Conservation (phyloP, 2,329 filamentous ascomycete genomes). For the Neocucurbitaria cava region DNA sequence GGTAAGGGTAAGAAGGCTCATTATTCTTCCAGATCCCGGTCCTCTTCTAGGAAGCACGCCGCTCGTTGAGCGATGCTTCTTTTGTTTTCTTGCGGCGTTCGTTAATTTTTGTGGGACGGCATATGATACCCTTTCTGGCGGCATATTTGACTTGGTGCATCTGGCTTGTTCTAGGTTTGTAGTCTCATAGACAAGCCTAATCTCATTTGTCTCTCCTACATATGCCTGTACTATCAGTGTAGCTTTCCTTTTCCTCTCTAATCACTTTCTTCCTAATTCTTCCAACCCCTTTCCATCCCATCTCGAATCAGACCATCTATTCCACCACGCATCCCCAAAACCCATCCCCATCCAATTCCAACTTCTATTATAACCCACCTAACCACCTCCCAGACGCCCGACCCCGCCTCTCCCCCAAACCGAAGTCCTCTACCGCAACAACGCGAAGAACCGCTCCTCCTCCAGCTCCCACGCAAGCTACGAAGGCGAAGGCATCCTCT, state of each 20-base stretch:
- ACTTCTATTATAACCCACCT: neutral
- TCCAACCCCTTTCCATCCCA: neutral
- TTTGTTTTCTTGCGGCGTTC: conserved; percentile 11
- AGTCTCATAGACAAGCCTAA: conserved; percentile 25
- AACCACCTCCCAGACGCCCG: conserved; percentile 19
- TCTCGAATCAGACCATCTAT: conserved; percentile 6
- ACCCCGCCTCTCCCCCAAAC: conserved; percentile 50
- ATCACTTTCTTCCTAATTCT: neutral
- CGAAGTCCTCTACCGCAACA: conserved; percentile 60
- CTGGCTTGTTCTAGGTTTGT: conserved; percentile 26
- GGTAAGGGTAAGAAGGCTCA: conserved; percentile 53
- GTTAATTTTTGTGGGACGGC: conserved; percentile 18
- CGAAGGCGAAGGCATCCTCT: conserved; percentile 61
- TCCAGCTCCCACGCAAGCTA: conserved; percentile 28
- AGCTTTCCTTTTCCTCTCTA: neutral
- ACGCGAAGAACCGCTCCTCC: conserved; percentile 48
- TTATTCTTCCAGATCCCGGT: conserved; percentile 32
- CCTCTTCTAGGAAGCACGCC: conserved; percentile 18
- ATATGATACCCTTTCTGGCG: conserved; percentile 27
- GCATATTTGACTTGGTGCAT: conserved; percentile 5
- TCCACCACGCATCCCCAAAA: conserved; percentile 4
- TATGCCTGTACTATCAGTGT: conserved; percentile 1
- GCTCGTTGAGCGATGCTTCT: conserved; percentile 21
- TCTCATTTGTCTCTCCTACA: conserved; percentile 17
- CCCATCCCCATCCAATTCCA: conserved; percentile 2